Conservation (phyloP, 108 stramenopile genomes). For the Aurantiochytrium sp. region DNA sequence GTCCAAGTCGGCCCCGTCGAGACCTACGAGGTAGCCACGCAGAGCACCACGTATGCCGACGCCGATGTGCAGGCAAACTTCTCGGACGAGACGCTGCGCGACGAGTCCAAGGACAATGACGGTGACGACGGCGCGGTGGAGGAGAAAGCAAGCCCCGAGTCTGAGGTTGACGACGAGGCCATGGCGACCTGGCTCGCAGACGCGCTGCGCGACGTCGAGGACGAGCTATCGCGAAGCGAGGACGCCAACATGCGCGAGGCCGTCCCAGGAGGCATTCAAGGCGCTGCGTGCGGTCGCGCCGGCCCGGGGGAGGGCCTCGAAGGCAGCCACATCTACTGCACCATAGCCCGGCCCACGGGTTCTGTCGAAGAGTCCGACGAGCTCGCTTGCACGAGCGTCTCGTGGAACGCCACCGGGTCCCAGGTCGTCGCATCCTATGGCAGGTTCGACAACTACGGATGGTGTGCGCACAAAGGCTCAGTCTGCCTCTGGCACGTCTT, state of each 20-base stretch:
- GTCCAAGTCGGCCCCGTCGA: background rate
- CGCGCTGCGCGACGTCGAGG: background rate
- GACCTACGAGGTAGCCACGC: background rate
- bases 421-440: constrained; percentile 45
- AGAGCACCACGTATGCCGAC: background rate
- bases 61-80: background rate
- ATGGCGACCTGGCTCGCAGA: background rate
- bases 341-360: background rate
- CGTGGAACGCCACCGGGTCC: constrained; percentile 48
- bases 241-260: background rate
- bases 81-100: background rate
- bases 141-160: background rate
- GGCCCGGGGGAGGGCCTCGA: background rate
- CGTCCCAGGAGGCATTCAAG: background rate
- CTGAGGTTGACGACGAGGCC: background rate
- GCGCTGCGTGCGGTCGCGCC: background rate
- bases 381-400: constrained; percentile 39
- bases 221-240: background rate
- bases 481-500: constrained; percentile 49
- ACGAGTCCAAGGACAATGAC: background rate
- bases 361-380: background rate
- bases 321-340: background rate
- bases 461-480: constrained; percentile 48
- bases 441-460: constrained; percentile 44
- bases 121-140: background rate